Evolutionary conservation across 2,329 filamentous ascomycete species (phyloP), one percentile per base, ranked within the genome.

Genomic region (Monosporascus cannonballus): DNA sequence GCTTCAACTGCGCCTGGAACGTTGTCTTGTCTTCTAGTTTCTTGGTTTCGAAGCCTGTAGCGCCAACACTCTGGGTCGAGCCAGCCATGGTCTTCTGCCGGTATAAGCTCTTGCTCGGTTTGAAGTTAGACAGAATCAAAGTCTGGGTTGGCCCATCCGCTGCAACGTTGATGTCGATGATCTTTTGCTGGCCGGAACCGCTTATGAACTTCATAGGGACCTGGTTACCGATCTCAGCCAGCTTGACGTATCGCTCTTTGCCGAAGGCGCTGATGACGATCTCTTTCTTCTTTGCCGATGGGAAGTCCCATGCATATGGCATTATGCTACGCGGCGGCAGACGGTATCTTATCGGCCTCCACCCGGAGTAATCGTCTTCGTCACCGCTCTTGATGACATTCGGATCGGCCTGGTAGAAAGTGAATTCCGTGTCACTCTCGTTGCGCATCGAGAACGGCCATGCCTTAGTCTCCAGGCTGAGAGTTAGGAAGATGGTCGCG

Each of bases 391-490:
- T 97, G 92, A 55, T 96, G 9, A 96, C 75, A 61, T 93, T 96
- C 4, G 94, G 94, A 63, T 97, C 88, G 18, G 90, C 89, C 69
- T 99, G 94, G 76, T 88, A 96, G 74, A 99, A 99, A 48, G 93
- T 87, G 70, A 97, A 97, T 66, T 97, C 94, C 24, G 87, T 88
- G 64, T 97, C 93, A 64, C 93, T 97, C 73, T 97, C 94, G 66
- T 99, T 99, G 59, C 94, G 87, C 86, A 99, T 96, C 0, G 92
- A 96, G 73, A 94, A 99, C 0, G 94, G 94, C 94, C 94, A 99
- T 66, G 96, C 90, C 69, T 94, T 95, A 6, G 83, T 91, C 73
- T 99, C 94, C 60, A 93, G 77, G 64, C 85, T 94, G 54, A 99
- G 80, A 64, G 96, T 90, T 36, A 97, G 70, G 76, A 97, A 99